phyloP scores from a whole-genome alignment of 768 basidiomycete species.

The Candolleomyces aberdarensis region DNA sequence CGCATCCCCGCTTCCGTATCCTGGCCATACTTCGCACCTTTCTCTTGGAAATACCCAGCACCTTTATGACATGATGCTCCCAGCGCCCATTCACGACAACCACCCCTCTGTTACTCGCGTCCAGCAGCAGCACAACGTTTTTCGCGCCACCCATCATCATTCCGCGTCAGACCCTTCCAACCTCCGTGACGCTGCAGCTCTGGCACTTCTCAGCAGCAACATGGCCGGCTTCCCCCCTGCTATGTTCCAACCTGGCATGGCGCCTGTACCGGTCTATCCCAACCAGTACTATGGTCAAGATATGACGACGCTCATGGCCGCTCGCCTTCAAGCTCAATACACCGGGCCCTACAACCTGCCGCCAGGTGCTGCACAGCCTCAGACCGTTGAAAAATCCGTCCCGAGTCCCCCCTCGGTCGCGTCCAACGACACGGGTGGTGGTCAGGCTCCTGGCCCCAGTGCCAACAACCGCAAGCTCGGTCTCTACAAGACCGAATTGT shows the following conservation, averaged over 20 bases:
- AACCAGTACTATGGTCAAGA: conserved; percentile 72
- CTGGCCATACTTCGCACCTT: conserved; percentile 62
- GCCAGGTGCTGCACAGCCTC: conserved; percentile 22
- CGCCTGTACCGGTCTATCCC: conserved; percentile 46
- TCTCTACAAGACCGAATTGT: conserved; percentile 87
- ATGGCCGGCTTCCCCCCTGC: conserved; percentile 56
- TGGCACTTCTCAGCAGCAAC: conserved; percentile 57
- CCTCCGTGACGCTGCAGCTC: conserved; percentile 65
- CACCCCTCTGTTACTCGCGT: conserved; percentile 70
- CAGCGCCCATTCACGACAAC: conserved; percentile 48
- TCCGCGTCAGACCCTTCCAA: conserved; percentile 80
- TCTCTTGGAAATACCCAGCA: conserved; percentile 75
- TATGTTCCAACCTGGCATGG: conserved; percentile 49
- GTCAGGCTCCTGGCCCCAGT: conserved; percentile 64
- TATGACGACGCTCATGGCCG: conserved; percentile 55
- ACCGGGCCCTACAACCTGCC: conserved; percentile 44
- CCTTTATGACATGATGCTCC: conserved; percentile 77
- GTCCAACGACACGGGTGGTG: conserved; percentile 30
- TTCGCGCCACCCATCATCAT: conserved; percentile 75
- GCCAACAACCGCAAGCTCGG: conserved; percentile 91
- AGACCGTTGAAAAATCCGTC: conserved; percentile 31
- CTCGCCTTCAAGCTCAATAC: conserved; percentile 64
- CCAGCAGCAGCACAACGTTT: conserved; percentile 75
- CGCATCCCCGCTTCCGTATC: conserved; percentile 52
- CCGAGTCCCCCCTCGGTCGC: conserved; percentile 30